phyloP scores from a whole-genome alignment of 352 stramenopile genomes.

The Phytophthora cactorum region DNA sequence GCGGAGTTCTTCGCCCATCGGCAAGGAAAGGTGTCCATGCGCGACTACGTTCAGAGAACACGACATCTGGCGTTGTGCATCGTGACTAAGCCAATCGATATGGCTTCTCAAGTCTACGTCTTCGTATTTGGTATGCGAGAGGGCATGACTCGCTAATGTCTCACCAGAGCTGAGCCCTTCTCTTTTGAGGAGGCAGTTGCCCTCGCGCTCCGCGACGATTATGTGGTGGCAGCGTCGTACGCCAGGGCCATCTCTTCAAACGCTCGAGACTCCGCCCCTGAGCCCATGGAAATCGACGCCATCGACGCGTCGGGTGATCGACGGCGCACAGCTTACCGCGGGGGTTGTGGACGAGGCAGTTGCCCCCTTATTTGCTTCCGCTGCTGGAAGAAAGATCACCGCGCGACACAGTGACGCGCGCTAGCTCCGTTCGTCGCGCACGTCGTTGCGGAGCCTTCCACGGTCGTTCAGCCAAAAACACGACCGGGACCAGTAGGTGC shows the following conservation, averaged over 20 bases:
- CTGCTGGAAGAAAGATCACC: not conserved
- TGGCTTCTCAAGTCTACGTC: slow-evolving; percentile 16
- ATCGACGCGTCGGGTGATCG: not conserved
- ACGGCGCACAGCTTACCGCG: not conserved
- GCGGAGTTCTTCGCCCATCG: slow-evolving; percentile 10
- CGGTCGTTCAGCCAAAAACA: no score
- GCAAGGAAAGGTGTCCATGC: not conserved
- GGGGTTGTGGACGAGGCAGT: not conserved
- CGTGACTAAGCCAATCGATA: slow-evolving; percentile 9
- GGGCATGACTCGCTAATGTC: slow-evolving; percentile 8
- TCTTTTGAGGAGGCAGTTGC: no score
- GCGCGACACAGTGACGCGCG: not conserved
- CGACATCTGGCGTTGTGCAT: slow-evolving; percentile 1
- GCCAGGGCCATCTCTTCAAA: not conserved
- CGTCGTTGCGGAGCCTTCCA: no score
- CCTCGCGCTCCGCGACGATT: no score
- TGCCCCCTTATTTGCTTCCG: not conserved
- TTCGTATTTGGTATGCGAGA: slow-evolving; percentile 29
- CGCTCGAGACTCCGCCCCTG: not conserved
- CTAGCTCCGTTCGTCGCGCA: not conserved
- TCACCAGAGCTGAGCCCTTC: not conserved
- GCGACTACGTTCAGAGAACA: slow-evolving; percentile 1
- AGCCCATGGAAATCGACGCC: not conserved
- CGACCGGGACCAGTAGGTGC: no score
- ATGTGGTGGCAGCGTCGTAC: no score